Percentiles rank a stretch among this genome's conserved stretches.
Conservation (phyloP, 805 yeast genomes). For the Lachancea waltii region DNA sequence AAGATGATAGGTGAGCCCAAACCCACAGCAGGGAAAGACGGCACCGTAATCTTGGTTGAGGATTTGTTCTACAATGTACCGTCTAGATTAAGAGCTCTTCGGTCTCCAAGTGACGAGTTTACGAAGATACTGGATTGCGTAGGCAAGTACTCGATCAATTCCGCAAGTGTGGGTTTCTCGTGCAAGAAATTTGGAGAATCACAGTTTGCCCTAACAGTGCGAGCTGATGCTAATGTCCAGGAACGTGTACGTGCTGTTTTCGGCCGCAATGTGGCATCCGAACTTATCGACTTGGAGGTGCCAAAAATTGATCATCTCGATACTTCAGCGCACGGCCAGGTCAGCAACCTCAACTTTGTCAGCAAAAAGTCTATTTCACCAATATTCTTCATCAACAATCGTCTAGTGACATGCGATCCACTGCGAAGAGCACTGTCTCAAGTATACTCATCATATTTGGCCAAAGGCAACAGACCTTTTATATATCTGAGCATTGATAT, state of each 20-base stretch:
- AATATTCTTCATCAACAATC: conserved; percentile 75
- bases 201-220: conserved; percentile 55
- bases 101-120: conserved; percentile 67
- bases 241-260: conserved; percentile 72
- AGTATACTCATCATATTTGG: conserved; percentile 59
- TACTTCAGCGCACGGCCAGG: conserved; percentile 50
- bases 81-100: conserved; percentile 61
- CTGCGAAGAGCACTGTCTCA: conserved; percentile 60
- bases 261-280: conserved; percentile 63
- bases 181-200: conserved; percentile 78
- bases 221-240: conserved; percentile 41
- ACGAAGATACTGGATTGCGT: conserved; percentile 72
- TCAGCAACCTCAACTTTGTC: conserved; percentile 67
- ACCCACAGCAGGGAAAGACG: conserved; percentile 80
- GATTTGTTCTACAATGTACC: conserved; percentile 88
- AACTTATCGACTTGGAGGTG: conserved; percentile 46
- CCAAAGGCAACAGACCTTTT: conserved; percentile 74
- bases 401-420: conserved; percentile 80
- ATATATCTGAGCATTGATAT: conserved; percentile 67
- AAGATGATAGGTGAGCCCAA: conserved; percentile 48
- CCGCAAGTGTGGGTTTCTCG: conserved; percentile 60
- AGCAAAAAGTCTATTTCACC: conserved; percentile 58
- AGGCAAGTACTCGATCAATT: conserved; percentile 76
- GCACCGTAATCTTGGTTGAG: conserved; percentile 80
- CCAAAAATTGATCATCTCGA: conserved; percentile 41